These are phyloP conservation scores for Boletus reticuloceps DNA, from an alignment of 768 basidiomycete species.

Conservation along the genomic window DNA sequence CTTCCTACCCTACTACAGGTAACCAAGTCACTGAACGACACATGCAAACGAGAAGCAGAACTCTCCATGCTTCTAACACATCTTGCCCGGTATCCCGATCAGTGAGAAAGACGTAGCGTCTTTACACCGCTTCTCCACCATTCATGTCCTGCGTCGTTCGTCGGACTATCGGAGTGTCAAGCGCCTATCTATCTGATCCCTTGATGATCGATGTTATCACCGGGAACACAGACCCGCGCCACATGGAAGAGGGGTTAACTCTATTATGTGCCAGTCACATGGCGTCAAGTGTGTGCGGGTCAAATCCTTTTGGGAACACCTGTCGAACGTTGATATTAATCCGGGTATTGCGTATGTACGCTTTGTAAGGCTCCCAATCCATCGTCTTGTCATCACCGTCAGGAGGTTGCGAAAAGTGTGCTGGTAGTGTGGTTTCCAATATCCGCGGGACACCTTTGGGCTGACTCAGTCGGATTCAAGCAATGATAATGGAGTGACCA, in stretches of 20 bases:
- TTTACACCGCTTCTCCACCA: neutral
- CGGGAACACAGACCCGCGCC: neutral
- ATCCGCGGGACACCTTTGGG: slow-evolving; percentile 79
- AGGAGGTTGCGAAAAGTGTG: slow-evolving; percentile 40
- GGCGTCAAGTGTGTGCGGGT: slow-evolving; percentile 21
- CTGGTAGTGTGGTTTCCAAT: slow-evolving; percentile 75
- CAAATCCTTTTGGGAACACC: slow-evolving; percentile 75
- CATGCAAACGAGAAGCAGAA: neutral
- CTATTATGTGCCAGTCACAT: neutral
- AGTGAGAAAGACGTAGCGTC: slow-evolving; percentile 3
- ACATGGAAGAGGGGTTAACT: neutral
- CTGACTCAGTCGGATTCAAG: neutral
- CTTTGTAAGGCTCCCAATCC: slow-evolving; percentile 61
- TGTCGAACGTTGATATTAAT: slow-evolving; percentile 94
- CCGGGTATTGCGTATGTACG: slow-evolving; percentile 65
- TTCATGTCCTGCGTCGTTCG: slow-evolving; percentile 1
- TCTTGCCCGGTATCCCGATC: slow-evolving; percentile 10
- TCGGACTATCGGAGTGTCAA: neutral
- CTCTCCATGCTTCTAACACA: neutral
- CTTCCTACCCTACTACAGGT: neutral
- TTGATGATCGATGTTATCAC: slow-evolving; percentile 6
- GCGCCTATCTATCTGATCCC: neutral
- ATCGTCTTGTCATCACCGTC: slow-evolving; percentile 25
- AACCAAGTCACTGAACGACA: neutral
- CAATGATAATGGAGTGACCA: slow-evolving; percentile 17